Evolutionary conservation across 257 asterid genomes (phyloP).

Genomic region (Lantana camara): DNA sequence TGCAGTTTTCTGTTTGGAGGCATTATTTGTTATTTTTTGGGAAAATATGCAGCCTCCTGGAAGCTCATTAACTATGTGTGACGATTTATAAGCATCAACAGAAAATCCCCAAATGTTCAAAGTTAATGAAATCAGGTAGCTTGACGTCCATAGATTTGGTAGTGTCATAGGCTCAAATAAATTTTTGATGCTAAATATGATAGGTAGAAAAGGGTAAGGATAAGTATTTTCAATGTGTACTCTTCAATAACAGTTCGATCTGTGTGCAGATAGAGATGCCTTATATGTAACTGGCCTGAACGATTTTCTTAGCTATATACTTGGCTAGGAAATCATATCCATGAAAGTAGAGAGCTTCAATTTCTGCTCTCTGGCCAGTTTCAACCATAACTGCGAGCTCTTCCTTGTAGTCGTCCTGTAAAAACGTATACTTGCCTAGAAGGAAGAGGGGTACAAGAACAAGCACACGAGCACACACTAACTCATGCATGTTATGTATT

Average conservation of each 20-base stretch:
- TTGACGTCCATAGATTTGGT: too few species aligned
- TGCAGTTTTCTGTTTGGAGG: neutral
- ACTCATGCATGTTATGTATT: too few species aligned
- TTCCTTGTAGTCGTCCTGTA: constrained; percentile 78
- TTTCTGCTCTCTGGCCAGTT: constrained; percentile 74
- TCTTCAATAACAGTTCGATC: neutral
- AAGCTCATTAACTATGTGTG: neutral
- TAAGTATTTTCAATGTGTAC: neutral
- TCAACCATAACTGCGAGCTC: constrained; percentile 71
- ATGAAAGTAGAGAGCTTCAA: constrained; percentile 87
- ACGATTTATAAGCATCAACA: too few species aligned
- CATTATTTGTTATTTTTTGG: neutral
- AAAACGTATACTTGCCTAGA: neutral
- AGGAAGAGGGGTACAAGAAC: too few species aligned
- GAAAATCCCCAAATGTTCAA: too few species aligned
- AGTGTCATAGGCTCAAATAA: too few species aligned
- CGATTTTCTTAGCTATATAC: constrained; percentile 80
- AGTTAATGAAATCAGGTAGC: too few species aligned
- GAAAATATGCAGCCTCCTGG: neutral
- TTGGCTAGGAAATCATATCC: constrained; percentile 74
- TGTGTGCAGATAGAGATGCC: neutral
- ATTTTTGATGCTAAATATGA: neutral
- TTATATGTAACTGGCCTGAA: constrained; percentile 62
- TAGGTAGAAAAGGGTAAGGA: neutral
- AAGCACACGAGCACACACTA: neutral